These are phyloP conservation scores for Cytospora piceicola DNA, from an alignment of 2,329 filamentous ascomycete genomes.

Conservation along the genomic window DNA sequence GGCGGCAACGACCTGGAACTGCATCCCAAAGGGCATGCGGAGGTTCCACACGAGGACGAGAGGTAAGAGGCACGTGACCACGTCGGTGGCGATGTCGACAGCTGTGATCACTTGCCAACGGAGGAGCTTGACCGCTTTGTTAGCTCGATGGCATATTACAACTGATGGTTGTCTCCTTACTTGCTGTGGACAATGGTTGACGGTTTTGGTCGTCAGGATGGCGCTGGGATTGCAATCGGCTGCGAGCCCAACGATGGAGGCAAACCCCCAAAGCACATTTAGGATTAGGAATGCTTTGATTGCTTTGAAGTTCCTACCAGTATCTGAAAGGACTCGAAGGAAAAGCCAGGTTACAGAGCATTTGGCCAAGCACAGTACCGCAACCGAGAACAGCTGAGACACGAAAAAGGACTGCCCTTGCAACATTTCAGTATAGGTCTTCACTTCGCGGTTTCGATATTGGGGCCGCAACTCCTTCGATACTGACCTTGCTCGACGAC, in stretches of 20 bases:
- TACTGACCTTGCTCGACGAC: too few relatives aligned
- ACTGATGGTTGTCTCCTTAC: background rate
- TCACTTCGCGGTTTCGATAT: too few relatives aligned
- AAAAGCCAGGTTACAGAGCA: slow-evolving; percentile 16
- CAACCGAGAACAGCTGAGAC: slow-evolving; percentile 1
- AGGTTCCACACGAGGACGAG: slow-evolving; percentile 29
- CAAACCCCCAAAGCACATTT: slow-evolving; percentile 4
- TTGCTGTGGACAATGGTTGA: slow-evolving; percentile 9
- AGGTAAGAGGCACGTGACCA: slow-evolving; percentile 31
- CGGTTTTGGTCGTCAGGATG: background rate
- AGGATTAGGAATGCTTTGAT: background rate
- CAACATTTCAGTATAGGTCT: too few relatives aligned
- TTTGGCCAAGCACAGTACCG: slow-evolving; percentile 10
- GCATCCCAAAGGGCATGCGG: slow-evolving; percentile 31
- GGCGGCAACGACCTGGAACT: slow-evolving; percentile 32
- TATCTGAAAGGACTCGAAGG: slow-evolving; percentile 14
- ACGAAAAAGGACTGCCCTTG: slow-evolving; percentile 6
- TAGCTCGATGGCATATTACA: background rate
- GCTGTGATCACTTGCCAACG: slow-evolving; percentile 30
- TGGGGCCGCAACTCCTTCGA: too few relatives aligned
- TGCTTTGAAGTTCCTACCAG: background rate
- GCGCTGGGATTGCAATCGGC: slow-evolving; percentile 4
- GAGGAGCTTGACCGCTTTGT: background rate
- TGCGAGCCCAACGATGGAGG: slow-evolving; percentile 6
- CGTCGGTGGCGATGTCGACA: slow-evolving; percentile 32